Percentiles rank a stretch among this genome's conserved stretches.
These are phyloP conservation scores for Zygosaccharomyces pseudobailii DNA, from an alignment of 1,139 yeast genomes.

Conservation along the genomic window DNA sequence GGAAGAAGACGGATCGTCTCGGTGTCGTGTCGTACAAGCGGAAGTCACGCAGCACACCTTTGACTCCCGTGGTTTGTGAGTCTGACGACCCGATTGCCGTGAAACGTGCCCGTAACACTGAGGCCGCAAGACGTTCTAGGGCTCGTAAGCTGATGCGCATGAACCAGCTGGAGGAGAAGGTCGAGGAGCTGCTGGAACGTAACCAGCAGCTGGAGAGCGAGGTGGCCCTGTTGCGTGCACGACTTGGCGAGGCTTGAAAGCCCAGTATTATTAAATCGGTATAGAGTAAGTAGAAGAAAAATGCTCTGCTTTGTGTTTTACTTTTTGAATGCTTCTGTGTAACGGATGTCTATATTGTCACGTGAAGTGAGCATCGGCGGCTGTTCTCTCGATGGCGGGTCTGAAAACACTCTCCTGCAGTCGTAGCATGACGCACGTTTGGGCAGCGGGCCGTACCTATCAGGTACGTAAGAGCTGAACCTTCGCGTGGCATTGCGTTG, in stretches of 20 bases:
- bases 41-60: slow-evolving; percentile 55
- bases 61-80: slow-evolving; percentile 61
- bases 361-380: not conserved
- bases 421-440: not conserved
- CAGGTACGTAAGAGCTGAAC: not conserved
- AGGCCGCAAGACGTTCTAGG: slow-evolving; percentile 93
- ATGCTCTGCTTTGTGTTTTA: too few relatives aligned
- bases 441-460: not conserved
- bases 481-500: not conserved
- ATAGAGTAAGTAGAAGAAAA: not conserved
- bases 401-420: not conserved
- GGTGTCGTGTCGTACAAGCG: slow-evolving; percentile 63
- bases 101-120: slow-evolving; percentile 92
- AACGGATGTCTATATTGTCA: not conserved
- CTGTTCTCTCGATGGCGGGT: not conserved
- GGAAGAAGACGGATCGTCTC: slow-evolving; percentile 47
- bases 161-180: slow-evolving; percentile 73
- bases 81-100: slow-evolving; percentile 61
- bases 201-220: slow-evolving; percentile 57
- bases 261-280: not conserved
- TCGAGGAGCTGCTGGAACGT: slow-evolving; percentile 54
- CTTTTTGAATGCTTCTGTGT: too few relatives aligned
- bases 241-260: not conserved
- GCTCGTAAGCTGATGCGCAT: slow-evolving; percentile 90
- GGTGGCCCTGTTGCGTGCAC: slow-evolving; percentile 30